These are phyloP conservation scores for Xylaria sp. DNA, from an alignment of 2,329 filamentous ascomycete species.

Conservation along the genomic window DNA sequence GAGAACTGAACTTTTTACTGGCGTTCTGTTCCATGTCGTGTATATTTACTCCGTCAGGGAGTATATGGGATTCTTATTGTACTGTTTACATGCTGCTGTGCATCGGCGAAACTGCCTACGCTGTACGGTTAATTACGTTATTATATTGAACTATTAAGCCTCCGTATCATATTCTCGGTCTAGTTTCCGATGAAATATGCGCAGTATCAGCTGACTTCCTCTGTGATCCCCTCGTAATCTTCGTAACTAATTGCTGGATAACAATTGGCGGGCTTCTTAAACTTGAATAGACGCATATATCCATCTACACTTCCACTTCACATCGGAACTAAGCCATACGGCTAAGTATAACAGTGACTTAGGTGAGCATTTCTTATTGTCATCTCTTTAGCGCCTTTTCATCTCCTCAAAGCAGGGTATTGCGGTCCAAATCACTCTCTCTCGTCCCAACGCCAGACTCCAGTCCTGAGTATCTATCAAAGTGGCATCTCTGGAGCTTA, in stretches of 20 bases:
- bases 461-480: not conserved
- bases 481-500: not conserved
- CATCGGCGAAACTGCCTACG: conserved; percentile 28
- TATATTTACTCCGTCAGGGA: conserved; percentile 9
- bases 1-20: not conserved
- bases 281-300: not conserved
- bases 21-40: not conserved
- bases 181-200: not conserved
- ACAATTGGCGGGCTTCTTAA: not conserved
- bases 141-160: conserved; percentile 24
- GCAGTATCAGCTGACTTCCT: not conserved
- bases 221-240: not conserved
- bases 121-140: conserved; percentile 39
- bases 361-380: not conserved
- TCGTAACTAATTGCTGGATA: not conserved
- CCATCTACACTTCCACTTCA: not conserved
- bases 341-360: not conserved
- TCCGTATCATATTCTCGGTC: not conserved
- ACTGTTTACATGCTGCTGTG: conserved; percentile 1
- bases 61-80: not conserved
- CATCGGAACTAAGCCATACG: not conserved
- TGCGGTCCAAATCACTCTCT: conserved; percentile 14
- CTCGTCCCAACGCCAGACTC: conserved; percentile 33
- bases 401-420: conserved; percentile 32
- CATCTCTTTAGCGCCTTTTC: not conserved